Percentiles rank a stretch among this genome's conserved stretches.
Evolutionary conservation across 371 early-diverging fungal genomes (phyloP).

Genomic region (Haplosporangium sp.): DNA sequence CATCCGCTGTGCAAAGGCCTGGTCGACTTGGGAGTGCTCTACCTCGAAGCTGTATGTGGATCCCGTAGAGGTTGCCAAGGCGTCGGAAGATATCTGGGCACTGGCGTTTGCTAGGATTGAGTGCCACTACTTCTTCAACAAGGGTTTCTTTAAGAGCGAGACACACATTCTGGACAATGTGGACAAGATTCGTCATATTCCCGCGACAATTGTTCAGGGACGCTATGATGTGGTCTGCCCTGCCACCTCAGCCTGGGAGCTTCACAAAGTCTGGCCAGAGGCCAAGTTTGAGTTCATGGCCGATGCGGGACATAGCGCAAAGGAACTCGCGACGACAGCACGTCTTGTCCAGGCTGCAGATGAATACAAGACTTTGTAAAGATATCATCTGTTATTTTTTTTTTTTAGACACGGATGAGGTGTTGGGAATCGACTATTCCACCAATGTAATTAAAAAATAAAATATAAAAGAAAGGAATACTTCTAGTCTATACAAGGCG

Average conservation of each 20-base stretch:
- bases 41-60: conserved; percentile 64
- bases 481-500: no score
- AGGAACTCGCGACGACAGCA: conserved; percentile 61
- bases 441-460: no score
- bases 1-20: conserved; percentile 65
- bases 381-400: neutral
- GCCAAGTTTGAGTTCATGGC: conserved; percentile 68
- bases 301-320: conserved; percentile 72
- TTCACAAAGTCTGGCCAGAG: conserved; percentile 72
- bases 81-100: conserved; percentile 67
- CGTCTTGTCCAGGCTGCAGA: conserved; percentile 66
- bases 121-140: conserved; percentile 73
- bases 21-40: conserved; percentile 71
- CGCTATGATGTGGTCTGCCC: conserved; percentile 77
- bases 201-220: conserved; percentile 68
- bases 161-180: conserved; percentile 67
- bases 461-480: no score
- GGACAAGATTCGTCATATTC: conserved; percentile 66
- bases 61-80: conserved; percentile 62
- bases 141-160: conserved; percentile 71
- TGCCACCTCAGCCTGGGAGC: conserved; percentile 66
- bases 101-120: conserved; percentile 76
- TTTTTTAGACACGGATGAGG: neutral
- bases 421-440: no score
- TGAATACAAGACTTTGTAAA: conserved; percentile 59